Evolutionary conservation across 306 rosid genomes (phyloP).

Genomic region (Cicer chorassanicum): DNA sequence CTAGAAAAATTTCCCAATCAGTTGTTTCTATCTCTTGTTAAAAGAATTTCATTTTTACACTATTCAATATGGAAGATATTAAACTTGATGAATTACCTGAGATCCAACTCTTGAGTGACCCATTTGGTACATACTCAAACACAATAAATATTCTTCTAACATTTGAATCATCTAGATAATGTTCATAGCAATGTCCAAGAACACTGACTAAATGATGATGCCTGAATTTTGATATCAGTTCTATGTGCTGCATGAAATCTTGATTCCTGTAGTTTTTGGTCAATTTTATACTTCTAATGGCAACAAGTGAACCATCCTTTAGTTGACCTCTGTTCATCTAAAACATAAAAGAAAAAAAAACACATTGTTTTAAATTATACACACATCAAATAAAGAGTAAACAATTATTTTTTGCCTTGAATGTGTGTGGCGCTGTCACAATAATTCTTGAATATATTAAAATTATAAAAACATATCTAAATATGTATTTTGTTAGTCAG

Average conservation of each 20-base stretch:
- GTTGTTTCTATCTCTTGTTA: background rate
- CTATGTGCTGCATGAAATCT: slow-evolving; percentile 62
- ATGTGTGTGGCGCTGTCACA: too few relatives aligned
- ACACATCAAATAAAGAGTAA: background rate
- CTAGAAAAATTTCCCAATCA: background rate
- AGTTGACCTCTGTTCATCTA: slow-evolving; percentile 89
- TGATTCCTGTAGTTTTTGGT: slow-evolving; percentile 58
- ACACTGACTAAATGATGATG: slow-evolving; percentile 82
- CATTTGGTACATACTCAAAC: slow-evolving; percentile 85
- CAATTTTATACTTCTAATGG: slow-evolving; percentile 78
- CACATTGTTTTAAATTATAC: background rate
- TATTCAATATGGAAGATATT: slow-evolving; percentile 12
- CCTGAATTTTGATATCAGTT: slow-evolving; percentile 70
- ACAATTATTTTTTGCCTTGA: too few relatives aligned
- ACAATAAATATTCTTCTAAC: slow-evolving; percentile 80
- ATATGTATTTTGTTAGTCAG: too few relatives aligned
- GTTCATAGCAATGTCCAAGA: slow-evolving; percentile 92
- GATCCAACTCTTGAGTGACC: slow-evolving; percentile 90
- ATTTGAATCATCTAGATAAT: slow-evolving; percentile 75
- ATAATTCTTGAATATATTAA: too few relatives aligned
- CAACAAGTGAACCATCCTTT: slow-evolving; percentile 77
- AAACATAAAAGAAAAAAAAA: slow-evolving; percentile 17
- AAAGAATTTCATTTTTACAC: slow-evolving; percentile 22
- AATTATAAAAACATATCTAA: too few relatives aligned
- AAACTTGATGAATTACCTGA: slow-evolving; percentile 66